Evolutionary conservation across 257 asterid species (phyloP).

Genomic region (Jasminum sambac): DNA sequence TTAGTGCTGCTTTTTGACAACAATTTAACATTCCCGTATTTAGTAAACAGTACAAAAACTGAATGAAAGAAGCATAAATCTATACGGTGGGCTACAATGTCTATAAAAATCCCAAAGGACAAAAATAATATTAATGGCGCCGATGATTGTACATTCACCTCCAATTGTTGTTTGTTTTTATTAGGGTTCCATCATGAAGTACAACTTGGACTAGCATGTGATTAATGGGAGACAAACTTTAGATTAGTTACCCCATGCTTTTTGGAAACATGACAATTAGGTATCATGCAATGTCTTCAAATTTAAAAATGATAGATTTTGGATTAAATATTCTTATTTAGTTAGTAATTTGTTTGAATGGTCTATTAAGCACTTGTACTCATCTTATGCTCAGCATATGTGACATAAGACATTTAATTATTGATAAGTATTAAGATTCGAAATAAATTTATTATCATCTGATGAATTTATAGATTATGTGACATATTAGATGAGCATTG

Average conservation of each 20-base stretch:
- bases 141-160: not conserved
- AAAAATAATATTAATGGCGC: not conserved
- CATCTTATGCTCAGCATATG: no score
- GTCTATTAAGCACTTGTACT: no score
- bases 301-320: not conserved
- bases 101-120: not conserved
- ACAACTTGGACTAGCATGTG: constrained; percentile 17
- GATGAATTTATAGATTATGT: no score
- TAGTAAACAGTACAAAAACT: constrained; percentile 3
- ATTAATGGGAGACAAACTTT: constrained; percentile 24
- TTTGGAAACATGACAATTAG: constrained; percentile 25
- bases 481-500: no score
- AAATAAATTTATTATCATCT: no score
- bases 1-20: constrained; percentile 3
- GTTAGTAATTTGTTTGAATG: not conserved
- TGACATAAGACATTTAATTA: no score
- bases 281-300: constrained; percentile 20
- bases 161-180: constrained; percentile 8
- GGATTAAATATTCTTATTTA: not conserved
- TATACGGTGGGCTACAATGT: constrained; percentile 26
- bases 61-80: constrained; percentile 16
- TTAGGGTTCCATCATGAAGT: constrained; percentile 16
- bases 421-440: no score
- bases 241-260: constrained; percentile 19
- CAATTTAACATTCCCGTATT: constrained; percentile 8